These are phyloP conservation scores for Mucor indicus DNA, from an alignment of 371 early-diverging fungal species.

Conservation along the genomic window DNA sequence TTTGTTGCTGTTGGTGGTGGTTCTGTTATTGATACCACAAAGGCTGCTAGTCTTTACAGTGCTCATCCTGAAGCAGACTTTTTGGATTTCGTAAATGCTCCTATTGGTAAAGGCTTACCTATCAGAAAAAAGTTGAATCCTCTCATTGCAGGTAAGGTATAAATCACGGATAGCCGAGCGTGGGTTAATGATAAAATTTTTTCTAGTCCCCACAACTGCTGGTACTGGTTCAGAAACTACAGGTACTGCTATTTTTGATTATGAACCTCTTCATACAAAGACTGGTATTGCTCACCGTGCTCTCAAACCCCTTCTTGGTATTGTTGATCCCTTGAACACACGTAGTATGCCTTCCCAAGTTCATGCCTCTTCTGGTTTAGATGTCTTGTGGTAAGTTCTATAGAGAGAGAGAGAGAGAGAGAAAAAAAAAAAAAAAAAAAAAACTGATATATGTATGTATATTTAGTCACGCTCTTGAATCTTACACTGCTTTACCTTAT, in stretches of 20 bases:
- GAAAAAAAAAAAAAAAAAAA: neutral
- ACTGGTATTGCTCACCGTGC: conserved; percentile 90
- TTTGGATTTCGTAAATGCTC: conserved; percentile 91
- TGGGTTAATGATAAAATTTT: neutral
- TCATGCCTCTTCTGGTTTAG: conserved; percentile 83
- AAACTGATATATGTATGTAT: neutral
- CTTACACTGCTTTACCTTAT: conserved; percentile 90
- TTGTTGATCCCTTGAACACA: conserved; percentile 89
- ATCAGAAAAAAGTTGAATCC: conserved; percentile 74
- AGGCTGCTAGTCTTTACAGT: conserved; percentile 87
- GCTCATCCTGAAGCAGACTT: conserved; percentile 83
- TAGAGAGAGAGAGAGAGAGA: too few relatives aligned
- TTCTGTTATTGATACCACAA: conserved; percentile 90
- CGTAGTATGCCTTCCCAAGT: conserved; percentile 83
- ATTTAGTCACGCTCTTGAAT: conserved; percentile 78
- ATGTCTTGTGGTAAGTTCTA: conserved; percentile 70
- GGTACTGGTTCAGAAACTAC: conserved; percentile 93
- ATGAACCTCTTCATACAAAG: conserved; percentile 80
- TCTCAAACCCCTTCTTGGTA: conserved; percentile 82
- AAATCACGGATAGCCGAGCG: neutral
- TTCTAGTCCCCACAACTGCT: conserved; percentile 73
- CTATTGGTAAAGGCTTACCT: conserved; percentile 85
- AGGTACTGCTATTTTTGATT: conserved; percentile 89
- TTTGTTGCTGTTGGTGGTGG: conserved; percentile 94
- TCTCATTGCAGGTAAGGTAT: conserved; percentile 67